Evolutionary conservation across 768 basidiomycete genomes (phyloP).

Genomic region (Daedalea quercina): DNA sequence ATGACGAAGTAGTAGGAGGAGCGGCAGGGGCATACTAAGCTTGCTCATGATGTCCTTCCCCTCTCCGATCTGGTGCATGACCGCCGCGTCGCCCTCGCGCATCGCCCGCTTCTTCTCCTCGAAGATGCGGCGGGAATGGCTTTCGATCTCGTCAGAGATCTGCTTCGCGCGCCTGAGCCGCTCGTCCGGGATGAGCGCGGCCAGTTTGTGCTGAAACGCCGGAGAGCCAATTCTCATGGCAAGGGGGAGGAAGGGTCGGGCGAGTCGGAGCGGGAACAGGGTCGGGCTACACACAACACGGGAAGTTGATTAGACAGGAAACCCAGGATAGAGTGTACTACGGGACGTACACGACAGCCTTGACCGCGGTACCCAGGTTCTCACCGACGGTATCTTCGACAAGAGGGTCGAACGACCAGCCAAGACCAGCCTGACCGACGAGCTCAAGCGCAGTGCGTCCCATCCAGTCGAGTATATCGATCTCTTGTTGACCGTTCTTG

Average conservation of each 20-base stretch:
- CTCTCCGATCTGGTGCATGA: slow-evolving; percentile 13
- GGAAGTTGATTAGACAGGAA: background rate
- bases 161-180: slow-evolving; percentile 6
- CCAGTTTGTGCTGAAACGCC: background rate
- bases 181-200: slow-evolving; percentile 4
- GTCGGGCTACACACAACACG: background rate
- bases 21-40: slow-evolving; percentile 11
- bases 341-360: slow-evolving; percentile 14
- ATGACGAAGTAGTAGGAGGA: background rate
- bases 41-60: slow-evolving; percentile 25
- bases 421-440: slow-evolving; percentile 19
- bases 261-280: background rate
- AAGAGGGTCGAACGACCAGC: slow-evolving; percentile 19
- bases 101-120: slow-evolving; percentile 14
- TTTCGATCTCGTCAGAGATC: slow-evolving; percentile 12
- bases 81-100: slow-evolving; percentile 12
- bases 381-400: slow-evolving; percentile 7
- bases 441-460: slow-evolving; percentile 17
- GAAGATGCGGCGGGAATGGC: slow-evolving; percentile 12
- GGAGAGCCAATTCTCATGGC: slow-evolving; percentile 4
- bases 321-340: too few species aligned
- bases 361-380: slow-evolving; percentile 15
- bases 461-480: slow-evolving; percentile 15
- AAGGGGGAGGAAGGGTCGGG: slow-evolving; percentile 4
- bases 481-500: background rate